A percentile compares a stretch with the other conserved stretches of the same genome.
These are phyloP conservation scores for Diutina scorzettiae DNA, from an alignment of 1,139 yeast species.

Conservation along the genomic window DNA sequence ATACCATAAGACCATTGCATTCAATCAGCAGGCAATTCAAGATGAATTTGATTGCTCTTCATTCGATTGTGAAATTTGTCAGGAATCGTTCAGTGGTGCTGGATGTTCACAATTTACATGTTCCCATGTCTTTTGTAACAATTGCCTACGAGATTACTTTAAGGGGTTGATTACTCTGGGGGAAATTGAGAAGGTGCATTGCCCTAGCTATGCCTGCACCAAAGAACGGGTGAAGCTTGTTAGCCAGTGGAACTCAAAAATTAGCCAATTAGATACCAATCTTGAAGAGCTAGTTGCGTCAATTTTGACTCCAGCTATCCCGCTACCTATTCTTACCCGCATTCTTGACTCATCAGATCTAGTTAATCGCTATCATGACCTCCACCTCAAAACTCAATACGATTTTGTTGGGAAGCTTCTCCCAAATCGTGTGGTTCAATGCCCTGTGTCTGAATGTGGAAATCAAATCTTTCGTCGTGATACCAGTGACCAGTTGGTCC, in stretches of 20 bases:
- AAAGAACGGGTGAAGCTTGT: constrained; percentile 13
- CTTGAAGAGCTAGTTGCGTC: constrained; percentile 17
- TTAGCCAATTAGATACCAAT: constrained; percentile 9
- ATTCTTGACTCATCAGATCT: constrained; percentile 16
- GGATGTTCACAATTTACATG: constrained; percentile 35
- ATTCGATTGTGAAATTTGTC: constrained; percentile 50
- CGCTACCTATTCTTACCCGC: constrained; percentile 17
- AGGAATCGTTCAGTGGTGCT: constrained; percentile 37
- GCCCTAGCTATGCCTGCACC: constrained; percentile 45
- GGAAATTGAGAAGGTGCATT: constrained; percentile 41
- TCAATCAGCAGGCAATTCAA: constrained; percentile 13
- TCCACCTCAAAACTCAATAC: constrained; percentile 29
- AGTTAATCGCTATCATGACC: constrained; percentile 24
- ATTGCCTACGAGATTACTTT: constrained; percentile 38
- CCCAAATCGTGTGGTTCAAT: constrained; percentile 39
- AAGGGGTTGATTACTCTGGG: constrained; percentile 35
- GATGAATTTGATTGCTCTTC: constrained; percentile 25
- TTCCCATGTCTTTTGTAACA: constrained; percentile 41
- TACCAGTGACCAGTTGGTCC: constrained; percentile 38
- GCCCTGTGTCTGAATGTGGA: constrained; percentile 38
- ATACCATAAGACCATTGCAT: constrained; percentile 11
- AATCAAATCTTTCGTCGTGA: constrained; percentile 35
- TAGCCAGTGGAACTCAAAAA: constrained; percentile 14
- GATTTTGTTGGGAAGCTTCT: constrained; percentile 32
- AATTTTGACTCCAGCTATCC: constrained; percentile 28